Percentiles rank a stretch among this genome's conserved stretches.
Evolutionary conservation across 202 grass and related monocot genomes (phyloP).

Genomic region (Panicum hallii): DNA sequence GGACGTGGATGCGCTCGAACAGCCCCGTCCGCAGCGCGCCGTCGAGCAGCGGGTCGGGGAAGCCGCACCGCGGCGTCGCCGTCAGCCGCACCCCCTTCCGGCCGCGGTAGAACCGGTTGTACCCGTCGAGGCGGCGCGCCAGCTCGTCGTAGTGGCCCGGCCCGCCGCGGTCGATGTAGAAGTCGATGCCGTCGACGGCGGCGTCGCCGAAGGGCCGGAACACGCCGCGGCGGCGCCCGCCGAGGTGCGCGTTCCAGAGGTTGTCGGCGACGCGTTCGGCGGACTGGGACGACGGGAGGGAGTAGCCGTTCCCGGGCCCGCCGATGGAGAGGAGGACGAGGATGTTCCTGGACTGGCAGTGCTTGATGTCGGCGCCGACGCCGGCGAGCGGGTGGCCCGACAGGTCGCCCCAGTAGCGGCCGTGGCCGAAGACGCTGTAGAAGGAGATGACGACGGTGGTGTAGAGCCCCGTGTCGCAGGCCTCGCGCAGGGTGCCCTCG

Average conservation of each 20-base stretch:
- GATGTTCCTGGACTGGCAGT: not conserved
- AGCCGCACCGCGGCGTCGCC: conserved; percentile 6
- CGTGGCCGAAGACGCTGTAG: conserved; percentile 5
- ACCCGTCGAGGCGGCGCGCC: not conserved
- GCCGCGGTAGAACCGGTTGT: not conserved
- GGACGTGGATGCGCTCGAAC: conserved; percentile 11
- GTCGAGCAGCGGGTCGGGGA: not conserved
- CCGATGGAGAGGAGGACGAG: conserved; percentile 20
- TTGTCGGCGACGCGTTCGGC: not conserved
- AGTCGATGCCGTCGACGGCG: not conserved
- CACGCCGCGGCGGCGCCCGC: not conserved
- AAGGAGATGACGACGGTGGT: not conserved
- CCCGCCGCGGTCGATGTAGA: not conserved
- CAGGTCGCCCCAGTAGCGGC: conserved; percentile 7
- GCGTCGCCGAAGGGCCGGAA: not conserved
- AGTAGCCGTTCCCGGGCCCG: not conserved
- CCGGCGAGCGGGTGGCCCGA: not conserved
- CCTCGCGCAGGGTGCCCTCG: not conserved
- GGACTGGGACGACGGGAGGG: not conserved
- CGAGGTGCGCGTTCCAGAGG: conserved; percentile 27
- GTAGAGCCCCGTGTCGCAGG: conserved; percentile 23
- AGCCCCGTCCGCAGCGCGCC: not conserved
- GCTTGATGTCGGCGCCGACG: conserved; percentile 16
- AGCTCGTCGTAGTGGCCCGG: conserved; percentile 8
- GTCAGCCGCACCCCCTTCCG: not conserved